A percentile compares a stretch with the other conserved stretches of the same genome.
These are phyloP conservation scores for Clausena lansium DNA, from an alignment of 345 rosid species.

Conservation along the genomic window DNA sequence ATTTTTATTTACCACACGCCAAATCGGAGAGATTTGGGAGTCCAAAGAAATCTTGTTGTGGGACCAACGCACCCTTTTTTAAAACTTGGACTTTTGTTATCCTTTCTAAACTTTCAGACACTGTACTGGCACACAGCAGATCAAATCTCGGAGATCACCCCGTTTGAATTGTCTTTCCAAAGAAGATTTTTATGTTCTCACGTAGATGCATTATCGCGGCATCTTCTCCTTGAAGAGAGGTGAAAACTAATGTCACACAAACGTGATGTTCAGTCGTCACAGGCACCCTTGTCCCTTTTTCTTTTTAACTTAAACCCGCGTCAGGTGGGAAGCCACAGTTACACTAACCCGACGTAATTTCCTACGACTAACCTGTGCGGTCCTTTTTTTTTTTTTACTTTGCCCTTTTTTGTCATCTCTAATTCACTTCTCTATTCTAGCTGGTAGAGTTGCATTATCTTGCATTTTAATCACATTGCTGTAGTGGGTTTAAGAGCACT, in stretches of 20 bases:
- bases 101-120: slow-evolving; percentile 36
- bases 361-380: not conserved
- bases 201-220: not conserved
- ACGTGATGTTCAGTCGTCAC: not conserved
- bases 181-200: slow-evolving; percentile 13
- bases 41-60: slow-evolving; percentile 46
- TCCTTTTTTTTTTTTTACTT: not conserved
- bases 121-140: slow-evolving; percentile 30
- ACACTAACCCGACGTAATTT: no score
- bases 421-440: no score
- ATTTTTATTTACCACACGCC: slow-evolving; percentile 14
- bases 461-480: not conserved
- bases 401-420: no score
- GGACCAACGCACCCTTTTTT: slow-evolving; percentile 33
- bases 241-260: not conserved
- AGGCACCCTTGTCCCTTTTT: not conserved
- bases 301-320: not conserved
- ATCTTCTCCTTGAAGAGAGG: not conserved
- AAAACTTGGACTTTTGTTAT: slow-evolving; percentile 43
- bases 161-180: slow-evolving; percentile 30
- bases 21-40: slow-evolving; percentile 43
- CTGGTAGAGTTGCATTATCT: not conserved
- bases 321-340: not conserved
- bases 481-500: not conserved
- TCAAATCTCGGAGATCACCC: slow-evolving; percentile 53